phyloP scores from a whole-genome alignment of 2,329 filamentous ascomycete species.

The Zasmidium citrigriseum region DNA sequence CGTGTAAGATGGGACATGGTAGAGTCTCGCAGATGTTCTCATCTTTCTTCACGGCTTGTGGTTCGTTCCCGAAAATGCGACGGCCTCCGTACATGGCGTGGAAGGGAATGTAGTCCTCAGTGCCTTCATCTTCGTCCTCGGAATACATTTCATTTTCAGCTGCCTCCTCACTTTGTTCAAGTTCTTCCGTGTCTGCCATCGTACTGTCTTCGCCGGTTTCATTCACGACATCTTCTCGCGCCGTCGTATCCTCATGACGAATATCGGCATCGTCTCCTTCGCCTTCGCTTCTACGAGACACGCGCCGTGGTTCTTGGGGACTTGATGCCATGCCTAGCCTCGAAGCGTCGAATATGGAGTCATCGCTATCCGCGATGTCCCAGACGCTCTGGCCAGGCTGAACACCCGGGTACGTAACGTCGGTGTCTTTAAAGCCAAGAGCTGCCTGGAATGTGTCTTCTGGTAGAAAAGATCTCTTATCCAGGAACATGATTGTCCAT shows the following conservation, averaged over 20 bases:
- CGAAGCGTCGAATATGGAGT: constrained; percentile 21
- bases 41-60: constrained; percentile 27
- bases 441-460: constrained; percentile 24
- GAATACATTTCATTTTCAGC: constrained; percentile 5
- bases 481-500: constrained; percentile 41
- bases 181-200: not conserved
- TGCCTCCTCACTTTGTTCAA: not conserved
- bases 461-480: constrained; percentile 36
- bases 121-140: constrained; percentile 27
- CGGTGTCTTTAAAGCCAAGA: constrained; percentile 25
- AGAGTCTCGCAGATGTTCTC: constrained; percentile 29
- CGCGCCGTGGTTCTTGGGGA: not conserved
- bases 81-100: constrained; percentile 27
- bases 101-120: constrained; percentile 27
- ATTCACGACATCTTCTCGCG: too few species aligned
- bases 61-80: constrained; percentile 29
- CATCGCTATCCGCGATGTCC: constrained; percentile 33
- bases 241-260: too few species aligned
- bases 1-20: constrained; percentile 43
- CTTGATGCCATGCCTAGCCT: constrained; percentile 13
- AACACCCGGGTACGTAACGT: constrained; percentile 12
- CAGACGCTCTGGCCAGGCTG: constrained; percentile 23
- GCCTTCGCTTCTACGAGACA: too few species aligned
- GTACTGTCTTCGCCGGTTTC: not conserved
- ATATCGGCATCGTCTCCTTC: too few species aligned